phyloP scores from a whole-genome alignment of 257 asterid species.

The Lycium barbarum region DNA sequence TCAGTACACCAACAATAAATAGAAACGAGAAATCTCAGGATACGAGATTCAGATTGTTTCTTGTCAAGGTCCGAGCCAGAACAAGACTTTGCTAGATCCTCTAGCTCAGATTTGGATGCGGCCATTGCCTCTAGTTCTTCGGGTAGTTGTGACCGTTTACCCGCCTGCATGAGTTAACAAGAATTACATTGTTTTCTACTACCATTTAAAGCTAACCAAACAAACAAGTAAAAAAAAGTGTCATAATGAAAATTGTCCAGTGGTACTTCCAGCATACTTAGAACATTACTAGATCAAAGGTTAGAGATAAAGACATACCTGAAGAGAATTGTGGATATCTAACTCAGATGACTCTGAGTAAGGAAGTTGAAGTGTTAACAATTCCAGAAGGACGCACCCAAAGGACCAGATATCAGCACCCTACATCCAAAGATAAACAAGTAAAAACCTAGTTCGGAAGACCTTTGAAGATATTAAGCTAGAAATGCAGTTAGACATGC shows the following conservation, averaged over 20 bases:
- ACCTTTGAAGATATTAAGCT: background rate
- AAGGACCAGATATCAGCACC: conserved; percentile 95
- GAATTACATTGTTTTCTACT: conserved; percentile 16
- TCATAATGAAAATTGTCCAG: background rate
- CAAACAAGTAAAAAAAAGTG: background rate
- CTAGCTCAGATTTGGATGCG: conserved; percentile 40
- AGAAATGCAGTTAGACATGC: background rate
- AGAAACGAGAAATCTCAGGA: conserved; percentile 53
- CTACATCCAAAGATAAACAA: conserved; percentile 40
- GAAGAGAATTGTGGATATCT: conserved; percentile 56
- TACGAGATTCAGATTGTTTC: conserved; percentile 40
- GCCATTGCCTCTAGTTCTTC: conserved; percentile 35
- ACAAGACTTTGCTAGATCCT: conserved; percentile 36
- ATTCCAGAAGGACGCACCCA: conserved; percentile 84
- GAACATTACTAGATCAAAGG: background rate
- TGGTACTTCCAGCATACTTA: background rate
- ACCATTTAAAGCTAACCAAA: background rate
- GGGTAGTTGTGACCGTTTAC: conserved; percentile 46
- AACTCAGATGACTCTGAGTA: conserved; percentile 61
- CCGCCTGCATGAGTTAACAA: conserved; percentile 39
- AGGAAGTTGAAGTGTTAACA: conserved; percentile 76
- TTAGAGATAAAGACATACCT: conserved; percentile 48
- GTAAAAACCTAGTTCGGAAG: conserved; percentile 30
- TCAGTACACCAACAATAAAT: conserved; percentile 66
- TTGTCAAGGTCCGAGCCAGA: conserved; percentile 30